phyloP scores from a whole-genome alignment of 768 basidiomycete genomes.

The Steccherinum ochraceum region DNA sequence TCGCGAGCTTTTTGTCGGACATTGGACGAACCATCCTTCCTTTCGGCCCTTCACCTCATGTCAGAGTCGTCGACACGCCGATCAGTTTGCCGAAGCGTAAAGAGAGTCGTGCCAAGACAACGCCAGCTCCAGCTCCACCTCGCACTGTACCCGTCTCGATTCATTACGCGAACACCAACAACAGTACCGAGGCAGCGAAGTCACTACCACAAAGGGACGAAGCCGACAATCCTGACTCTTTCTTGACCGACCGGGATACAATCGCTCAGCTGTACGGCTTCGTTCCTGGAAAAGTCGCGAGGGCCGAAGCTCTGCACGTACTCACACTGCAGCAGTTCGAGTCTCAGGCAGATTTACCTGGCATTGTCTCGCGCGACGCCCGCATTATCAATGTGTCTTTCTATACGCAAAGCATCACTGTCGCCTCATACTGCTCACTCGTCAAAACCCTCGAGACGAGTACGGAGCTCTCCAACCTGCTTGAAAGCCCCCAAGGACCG shows the following conservation, averaged over 20 bases:
- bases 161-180: conserved; percentile 6
- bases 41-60: too few species aligned
- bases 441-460: conserved; percentile 51
- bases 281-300: conserved; percentile 56
- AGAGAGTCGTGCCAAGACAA: too few species aligned
- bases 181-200: neutral
- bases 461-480: conserved; percentile 48
- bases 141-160: neutral
- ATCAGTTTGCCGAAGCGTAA: conserved; percentile 21
- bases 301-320: conserved; percentile 61
- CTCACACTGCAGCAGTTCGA: conserved; percentile 45
- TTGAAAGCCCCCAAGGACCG: conserved; percentile 42
- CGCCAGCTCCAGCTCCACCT: conserved; percentile 34
- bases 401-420: conserved; percentile 57
- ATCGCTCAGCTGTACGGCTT: conserved; percentile 73
- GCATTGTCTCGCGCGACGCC: conserved; percentile 45
- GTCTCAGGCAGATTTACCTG: conserved; percentile 26
- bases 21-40: conserved; percentile 34
- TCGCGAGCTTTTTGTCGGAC: conserved; percentile 54
- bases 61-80: neutral
- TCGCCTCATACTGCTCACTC: conserved; percentile 59
- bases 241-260: conserved; percentile 66
- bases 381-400: conserved; percentile 55
- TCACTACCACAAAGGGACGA: conserved; percentile 4
- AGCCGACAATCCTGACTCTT: conserved; percentile 33